These are phyloP conservation scores for Shiraia bambusicola DNA, from an alignment of 2,329 filamentous ascomycete genomes.

Conservation along the genomic window DNA sequence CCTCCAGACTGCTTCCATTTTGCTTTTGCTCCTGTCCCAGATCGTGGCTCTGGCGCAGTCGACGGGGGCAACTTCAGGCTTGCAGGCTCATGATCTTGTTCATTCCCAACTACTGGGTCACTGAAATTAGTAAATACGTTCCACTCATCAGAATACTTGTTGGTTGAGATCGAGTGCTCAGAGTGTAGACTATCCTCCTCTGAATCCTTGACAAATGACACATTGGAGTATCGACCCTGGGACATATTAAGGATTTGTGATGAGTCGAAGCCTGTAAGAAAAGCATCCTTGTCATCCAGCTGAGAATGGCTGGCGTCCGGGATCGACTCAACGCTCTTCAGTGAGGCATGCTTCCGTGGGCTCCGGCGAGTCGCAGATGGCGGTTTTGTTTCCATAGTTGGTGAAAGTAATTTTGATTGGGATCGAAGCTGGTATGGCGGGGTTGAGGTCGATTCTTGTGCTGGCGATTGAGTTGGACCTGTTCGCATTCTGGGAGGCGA, in stretches of 20 bases:
- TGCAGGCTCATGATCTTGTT: background rate
- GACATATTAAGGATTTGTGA: conserved; percentile 29
- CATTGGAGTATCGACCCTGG: conserved; percentile 25
- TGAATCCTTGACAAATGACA: conserved; percentile 33
- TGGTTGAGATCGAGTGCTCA: conserved; percentile 31
- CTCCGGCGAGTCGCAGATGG: conserved; percentile 4
- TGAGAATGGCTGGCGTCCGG: conserved; percentile 8
- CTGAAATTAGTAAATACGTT: conserved; percentile 9
- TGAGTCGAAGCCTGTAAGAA: conserved; percentile 18
- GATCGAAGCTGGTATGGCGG: conserved; percentile 35
- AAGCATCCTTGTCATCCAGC: conserved; percentile 13
- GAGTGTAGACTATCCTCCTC: conserved; percentile 34
- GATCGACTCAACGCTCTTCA: conserved; percentile 12
- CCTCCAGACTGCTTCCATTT: conserved; percentile 2
- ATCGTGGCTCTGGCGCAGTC: conserved; percentile 6
- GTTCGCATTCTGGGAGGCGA: conserved; percentile 23
- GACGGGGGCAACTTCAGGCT: conserved; percentile 7
- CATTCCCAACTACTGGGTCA: conserved; percentile 11
- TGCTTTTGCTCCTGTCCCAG: conserved; percentile 1
- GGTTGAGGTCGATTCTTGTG: conserved; percentile 15
- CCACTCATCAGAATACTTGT: conserved; percentile 25
- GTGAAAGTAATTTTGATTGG: conserved; percentile 28
- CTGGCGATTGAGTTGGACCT: conserved; percentile 21
- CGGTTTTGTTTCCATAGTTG: conserved; percentile 9
- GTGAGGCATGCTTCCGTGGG: conserved; percentile 15